Percentiles rank a stretch among this genome's conserved stretches.
phyloP scores from a whole-genome alignment of 306 rosid species.

The Urtica urens region DNA sequence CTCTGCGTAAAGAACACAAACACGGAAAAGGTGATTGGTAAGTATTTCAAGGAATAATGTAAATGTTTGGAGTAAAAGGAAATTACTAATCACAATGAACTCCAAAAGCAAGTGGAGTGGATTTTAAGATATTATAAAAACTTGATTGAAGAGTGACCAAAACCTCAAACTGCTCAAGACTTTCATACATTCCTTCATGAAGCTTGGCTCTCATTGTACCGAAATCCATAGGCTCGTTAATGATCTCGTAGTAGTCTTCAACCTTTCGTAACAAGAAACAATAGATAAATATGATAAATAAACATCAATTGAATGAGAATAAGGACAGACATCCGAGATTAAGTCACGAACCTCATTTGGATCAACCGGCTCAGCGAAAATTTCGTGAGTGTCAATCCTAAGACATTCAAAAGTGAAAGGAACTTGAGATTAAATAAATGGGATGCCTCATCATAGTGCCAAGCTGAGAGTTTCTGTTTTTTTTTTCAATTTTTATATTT shows the following conservation, averaged over 20 bases:
- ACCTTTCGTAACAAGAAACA: slow-evolving; percentile 27
- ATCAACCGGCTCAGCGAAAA: slow-evolving; percentile 69
- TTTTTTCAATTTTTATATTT: too few species aligned
- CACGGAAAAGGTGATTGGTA: too few species aligned
- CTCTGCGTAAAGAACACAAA: slow-evolving; percentile 48
- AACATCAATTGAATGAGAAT: not conserved
- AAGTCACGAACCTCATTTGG: slow-evolving; percentile 39
- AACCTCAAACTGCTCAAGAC: slow-evolving; percentile 57
- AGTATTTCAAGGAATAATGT: too few species aligned
- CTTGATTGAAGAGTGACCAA: slow-evolving; percentile 12
- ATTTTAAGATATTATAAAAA: too few species aligned
- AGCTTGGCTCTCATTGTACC: slow-evolving; percentile 80
- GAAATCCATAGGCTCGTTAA: slow-evolving; percentile 68
- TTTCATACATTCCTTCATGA: slow-evolving; percentile 53
- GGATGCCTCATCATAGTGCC: too few species aligned
- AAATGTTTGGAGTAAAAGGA: too few species aligned
- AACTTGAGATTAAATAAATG: too few species aligned
- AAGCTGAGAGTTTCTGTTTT: too few species aligned
- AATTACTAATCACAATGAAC: too few species aligned
- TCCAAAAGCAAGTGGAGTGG: too few species aligned
- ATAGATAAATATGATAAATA: too few species aligned
- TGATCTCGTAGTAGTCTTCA: slow-evolving; percentile 40
- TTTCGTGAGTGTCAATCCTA: slow-evolving; percentile 53
- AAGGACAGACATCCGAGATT: too few species aligned
- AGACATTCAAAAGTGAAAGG: slow-evolving; percentile 8